Base-by-base conservation (phyloP, 2,329 filamentous ascomycete genomes). In the Capronia coronata region DNA sequence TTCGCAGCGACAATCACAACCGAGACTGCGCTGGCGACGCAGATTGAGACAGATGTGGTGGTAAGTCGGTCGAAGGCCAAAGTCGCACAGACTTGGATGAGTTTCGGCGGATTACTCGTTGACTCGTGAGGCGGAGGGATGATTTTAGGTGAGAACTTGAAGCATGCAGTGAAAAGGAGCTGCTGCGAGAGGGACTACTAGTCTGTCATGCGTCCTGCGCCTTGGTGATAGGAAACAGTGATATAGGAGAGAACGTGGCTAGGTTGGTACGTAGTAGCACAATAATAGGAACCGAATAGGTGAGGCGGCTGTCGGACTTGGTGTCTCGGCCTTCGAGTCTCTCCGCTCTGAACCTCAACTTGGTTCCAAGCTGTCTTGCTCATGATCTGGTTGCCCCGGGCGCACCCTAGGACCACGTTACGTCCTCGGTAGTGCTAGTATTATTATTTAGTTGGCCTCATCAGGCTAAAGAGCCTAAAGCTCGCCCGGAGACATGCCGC, bases 1-100 rank as follows among this genome's bases (percentile, higher is more conserved):
- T 23, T 42, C 30, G 43, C 38, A 43, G 34, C 34, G 6, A 19
- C 5, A 19, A 38, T 32, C 44, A 51, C 49, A 51, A 43, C 49
- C 43, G 3, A 16, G 18, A 19, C 18, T 19, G 14, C 5, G 16
- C 34, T 37, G 34, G 16, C 18, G 34, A 37, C 34, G 34, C 34
- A 19, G 34, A 9, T 18, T 19, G 13, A 37, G 34, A 3, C 13
- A 32, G 29, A 32, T 32, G 34, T 37, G 34, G 11, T 11, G 14
- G 34, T 37, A n/a, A 16, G 34, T 37, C 14, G 14, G 11, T 6
- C 34, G 14, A 13, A 37, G 16, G 14, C 14, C 19, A 37, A 5
- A 7, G 34, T 37, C 19, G 34, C 18, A 37, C 34, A 37, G 30
- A 37, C 34, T 6, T 32, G 29, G 7, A 11, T 3, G 29, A n/a